Base-by-base conservation (phyloP, 75 land plant species). In the Isoetes taiwanensis region DNA sequence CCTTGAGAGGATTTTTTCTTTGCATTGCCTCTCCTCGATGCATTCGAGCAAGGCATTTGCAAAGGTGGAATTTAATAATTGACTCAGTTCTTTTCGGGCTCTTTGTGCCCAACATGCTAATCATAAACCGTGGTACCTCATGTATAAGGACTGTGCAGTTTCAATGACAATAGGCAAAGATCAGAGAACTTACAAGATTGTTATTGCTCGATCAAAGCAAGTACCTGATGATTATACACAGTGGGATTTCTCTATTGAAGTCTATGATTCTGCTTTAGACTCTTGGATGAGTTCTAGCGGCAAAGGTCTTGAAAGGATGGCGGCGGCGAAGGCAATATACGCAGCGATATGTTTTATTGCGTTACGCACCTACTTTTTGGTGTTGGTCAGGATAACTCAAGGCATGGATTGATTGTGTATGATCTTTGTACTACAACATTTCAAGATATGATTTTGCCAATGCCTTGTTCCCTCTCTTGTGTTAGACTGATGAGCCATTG, bases 261-360 rank as follows among this genome's bases (percentile, higher is more conserved):
- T 80, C 3, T 84, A 74, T 58, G 71, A 84, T 54, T 81, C 88
- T 4, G 72, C 41, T 25, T 43, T 32, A 0, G 41, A 20, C 21
- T 54, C 39, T 30, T 84, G 88, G 88, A 43, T 30, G 1, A 77
- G 78, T 16, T 28, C 74, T n/a, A 0, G 37, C 58, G 37, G 57
- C 61, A 2, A 82, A 83, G 68, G 72, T 79, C 8, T 64, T 86
- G 57, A 54, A 64, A 2, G 86, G 91, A 4, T 82, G 86, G 91
- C 46, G 86, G 71, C 25, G 87, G 91, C 10, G 87, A 86, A 28
- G 86, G 74, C 35, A 71, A 80, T 60, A 82, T 86, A 10, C 82
- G 91, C 28, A 67, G 75, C 63, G 91, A 83, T 24, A 42, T 71
- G 30, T 56, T 86, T 23, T 82, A 86, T 43, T 82, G 71, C 59